Conservation (phyloP, 768 basidiomycete genomes). For the Hypholoma fasciculare region DNA sequence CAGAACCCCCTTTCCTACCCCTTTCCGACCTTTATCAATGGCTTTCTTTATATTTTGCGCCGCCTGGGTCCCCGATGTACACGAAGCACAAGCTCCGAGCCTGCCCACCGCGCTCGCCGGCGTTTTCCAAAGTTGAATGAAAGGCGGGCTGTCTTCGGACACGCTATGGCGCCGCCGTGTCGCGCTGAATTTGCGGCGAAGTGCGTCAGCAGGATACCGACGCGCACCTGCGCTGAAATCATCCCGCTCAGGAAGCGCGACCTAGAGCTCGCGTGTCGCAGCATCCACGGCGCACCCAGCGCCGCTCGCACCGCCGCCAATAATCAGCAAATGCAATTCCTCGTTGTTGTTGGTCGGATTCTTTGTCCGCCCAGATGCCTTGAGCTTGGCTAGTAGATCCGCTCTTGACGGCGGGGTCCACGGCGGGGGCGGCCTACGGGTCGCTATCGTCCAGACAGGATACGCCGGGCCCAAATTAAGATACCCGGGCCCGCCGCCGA, state of each 20-base stretch:
- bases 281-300: constrained; percentile 97
- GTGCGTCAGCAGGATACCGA: neutral
- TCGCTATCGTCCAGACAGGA: constrained; percentile 60
- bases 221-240: constrained; percentile 84
- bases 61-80: too few species aligned
- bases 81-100: too few species aligned
- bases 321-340: constrained; percentile 25
- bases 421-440: constrained; percentile 71
- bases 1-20: too few species aligned
- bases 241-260: constrained; percentile 90
- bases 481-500: constrained; percentile 67
- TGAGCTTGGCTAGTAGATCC: constrained; percentile 66
- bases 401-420: constrained; percentile 76
- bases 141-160: too few species aligned
- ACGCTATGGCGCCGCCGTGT: too few species aligned
- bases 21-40: too few species aligned
- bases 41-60: too few species aligned
- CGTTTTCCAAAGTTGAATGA: too few species aligned
- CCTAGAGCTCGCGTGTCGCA: constrained; percentile 85
- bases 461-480: constrained; percentile 75
- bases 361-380: constrained; percentile 37
- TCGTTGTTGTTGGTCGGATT: constrained; percentile 15
- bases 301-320: constrained; percentile 81
- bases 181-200: too few species aligned
- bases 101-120: too few species aligned